Evolutionary conservation across 177 flowering plant species (phyloP), one percentile per base, ranked within the genome.

Genomic region (Vitis hybrid): DNA sequence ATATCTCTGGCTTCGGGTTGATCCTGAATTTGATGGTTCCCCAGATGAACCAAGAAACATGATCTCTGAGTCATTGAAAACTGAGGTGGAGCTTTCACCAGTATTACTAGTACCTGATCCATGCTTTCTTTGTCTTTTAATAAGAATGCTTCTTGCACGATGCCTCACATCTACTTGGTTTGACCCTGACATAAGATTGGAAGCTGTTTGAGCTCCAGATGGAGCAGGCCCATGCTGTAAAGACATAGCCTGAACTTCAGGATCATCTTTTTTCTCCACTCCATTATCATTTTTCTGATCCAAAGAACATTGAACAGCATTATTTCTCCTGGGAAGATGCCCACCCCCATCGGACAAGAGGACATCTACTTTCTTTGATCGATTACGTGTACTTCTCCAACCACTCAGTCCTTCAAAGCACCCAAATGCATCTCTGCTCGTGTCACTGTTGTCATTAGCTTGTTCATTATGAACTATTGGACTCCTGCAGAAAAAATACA

Each of bases 351-450:
- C 75, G 51, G 76, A 71, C 21, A 76, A 48, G 7, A 73, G 62
- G 7, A 23, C 69, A 80, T 75, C 62, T 48, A 61, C 61, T 59
- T 62, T 72, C 50, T 72, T 79, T 58, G 78, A 68, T 60, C 64
- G 82, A 57, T 75, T 81, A 58, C 67, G 86, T 13, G 89, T 88
- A 62, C 79, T 82, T 82, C 84, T 81, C 91, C 91, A 90, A 67
- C 86, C 89, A 72, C 84, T 80, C 55, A 70, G 58, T 69, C 65
- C 84, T 69, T 85, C 79, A 65, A 60, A 70, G 67, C 60, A 45
- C 66, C 63, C 74, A 51, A 56, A 65, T 34, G 56, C 57, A 68
- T 68, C 65, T 62, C 64, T 54, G 21, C 17, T 45, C 17, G 59
- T 62, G 73, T 50, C 66, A 51, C 70, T 67, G 13, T 34, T 66